Base-by-base conservation (phyloP, 805 yeast genomes). In the Saccharomyces paradoxus region DNA sequence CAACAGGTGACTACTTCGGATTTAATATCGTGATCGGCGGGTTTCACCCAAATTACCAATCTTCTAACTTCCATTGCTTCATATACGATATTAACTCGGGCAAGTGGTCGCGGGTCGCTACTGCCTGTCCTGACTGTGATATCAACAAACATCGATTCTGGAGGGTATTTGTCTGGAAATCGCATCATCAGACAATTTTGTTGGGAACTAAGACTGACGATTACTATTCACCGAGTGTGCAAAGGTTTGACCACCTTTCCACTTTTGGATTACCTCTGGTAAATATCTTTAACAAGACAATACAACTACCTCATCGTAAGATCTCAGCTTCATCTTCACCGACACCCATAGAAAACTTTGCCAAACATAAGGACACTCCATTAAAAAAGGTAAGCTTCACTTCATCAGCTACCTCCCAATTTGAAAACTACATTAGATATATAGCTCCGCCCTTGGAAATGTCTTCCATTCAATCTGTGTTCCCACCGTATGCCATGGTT, bases 401-500 rank as follows among this genome's bases (percentile, higher is more conserved):
- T 8, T 55, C 64, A 17, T 57, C 56, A 31, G 29, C 62, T 2
- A 61, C 66, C 2, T 62, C 68, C 6, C 67, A 67, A 49, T 87
- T 86, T 64, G 86, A 80, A 52, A 88, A 82, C 31, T 87, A 87
- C 62, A 84, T 88, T 17, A 82, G 83, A 60, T 86, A 86, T 66
- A 82, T 85, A 28, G 88, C 91, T 0, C 92, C 92, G 1, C 81
- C 83, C 29, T 74, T 81, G 7, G 84, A 82, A 55, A 77, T 84
- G 60, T 81, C 87, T 27, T 82, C 87, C 1, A 80, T 84, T 44
- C 72, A 83, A 49, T 82, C 90, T 0, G 86, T 84, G 0, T 84
- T 87, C 60, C 89, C 91, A 2, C 83, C 89, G 0, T 81, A 85
- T 53, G 90, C 94, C 0, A 83, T 87, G 56, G 86, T 91, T 0